phyloP scores from a whole-genome alignment of 345 rosid species.

The Sisymbrium altissimum region DNA sequence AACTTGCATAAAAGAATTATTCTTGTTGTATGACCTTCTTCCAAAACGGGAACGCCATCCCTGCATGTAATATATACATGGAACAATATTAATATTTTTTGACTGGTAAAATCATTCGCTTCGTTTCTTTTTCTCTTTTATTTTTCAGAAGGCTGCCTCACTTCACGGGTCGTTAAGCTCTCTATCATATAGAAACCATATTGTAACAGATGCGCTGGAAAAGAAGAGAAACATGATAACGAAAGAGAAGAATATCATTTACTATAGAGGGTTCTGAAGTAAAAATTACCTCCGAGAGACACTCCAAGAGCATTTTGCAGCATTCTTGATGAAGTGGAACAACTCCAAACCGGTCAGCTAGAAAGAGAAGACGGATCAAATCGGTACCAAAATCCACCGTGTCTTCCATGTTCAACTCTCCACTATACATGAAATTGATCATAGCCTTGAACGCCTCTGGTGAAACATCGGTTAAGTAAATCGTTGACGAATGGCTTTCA shows the following conservation, averaged over 20 bases:
- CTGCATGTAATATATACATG: conserved; percentile 96
- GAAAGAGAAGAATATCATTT: conserved; percentile 1
- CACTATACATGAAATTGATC: conserved; percentile 85
- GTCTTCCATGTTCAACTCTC: conserved; percentile 67
- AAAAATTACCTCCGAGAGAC: conserved; percentile 77
- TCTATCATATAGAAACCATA: conserved; percentile 43
- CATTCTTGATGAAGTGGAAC: conserved; percentile 90
- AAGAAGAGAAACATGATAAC: conserved; percentile 21
- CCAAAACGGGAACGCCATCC: conserved; percentile 91
- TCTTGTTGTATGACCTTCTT: conserved; percentile 80
- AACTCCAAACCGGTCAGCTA: conserved; percentile 87
- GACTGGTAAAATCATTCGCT: conserved; percentile 53
- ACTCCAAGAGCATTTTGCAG: conserved; percentile 86
- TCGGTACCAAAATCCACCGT: conserved; percentile 54
- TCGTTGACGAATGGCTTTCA: conserved; percentile 67
- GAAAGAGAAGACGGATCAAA: conserved; percentile 77
- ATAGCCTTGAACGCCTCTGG: conserved; percentile 69
- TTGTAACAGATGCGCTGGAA: conserved; percentile 31
- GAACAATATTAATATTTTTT: conserved; percentile 73
- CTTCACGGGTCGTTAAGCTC: conserved; percentile 54
- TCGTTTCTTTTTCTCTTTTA: conserved; percentile 38
- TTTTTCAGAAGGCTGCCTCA: conserved; percentile 68
- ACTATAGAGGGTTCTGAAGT: conserved; percentile 6
- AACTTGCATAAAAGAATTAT: conserved; percentile 93
- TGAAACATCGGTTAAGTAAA: conserved; percentile 71